These are phyloP conservation scores for Lepidium africanum DNA, from an alignment of 345 rosid genomes.

Conservation along the genomic window DNA sequence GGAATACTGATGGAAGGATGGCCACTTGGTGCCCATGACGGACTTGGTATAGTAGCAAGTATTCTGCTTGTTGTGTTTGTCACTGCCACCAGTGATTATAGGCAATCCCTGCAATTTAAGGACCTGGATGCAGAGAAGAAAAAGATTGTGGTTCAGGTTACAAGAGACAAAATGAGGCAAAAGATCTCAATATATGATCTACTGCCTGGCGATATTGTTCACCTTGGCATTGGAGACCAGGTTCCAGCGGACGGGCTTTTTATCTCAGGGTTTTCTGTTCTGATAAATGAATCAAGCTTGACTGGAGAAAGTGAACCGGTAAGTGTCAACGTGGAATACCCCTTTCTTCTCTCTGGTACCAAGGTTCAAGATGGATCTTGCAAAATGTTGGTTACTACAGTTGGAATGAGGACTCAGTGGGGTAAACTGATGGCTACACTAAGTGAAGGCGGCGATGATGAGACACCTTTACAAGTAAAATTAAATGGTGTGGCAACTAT, in stretches of 20 bases:
- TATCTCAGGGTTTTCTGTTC: constrained; percentile 44
- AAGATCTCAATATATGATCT: constrained; percentile 59
- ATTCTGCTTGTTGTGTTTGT: constrained; percentile 62
- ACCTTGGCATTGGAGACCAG: constrained; percentile 66
- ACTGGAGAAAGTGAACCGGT: constrained; percentile 66
- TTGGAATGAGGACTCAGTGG: constrained; percentile 92
- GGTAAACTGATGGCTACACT: constrained; percentile 83
- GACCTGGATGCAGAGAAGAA: constrained; percentile 63
- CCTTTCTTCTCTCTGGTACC: constrained; percentile 72
- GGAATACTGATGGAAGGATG: constrained; percentile 71
- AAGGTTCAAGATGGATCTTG: constrained; percentile 74
- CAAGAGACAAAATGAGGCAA: constrained; percentile 50
- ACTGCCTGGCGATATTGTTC: constrained; percentile 72
- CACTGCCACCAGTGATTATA: constrained; percentile 68
- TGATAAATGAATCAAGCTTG: constrained; percentile 64
- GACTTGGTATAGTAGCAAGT: constrained; percentile 63
- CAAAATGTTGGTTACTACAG: constrained; percentile 76
- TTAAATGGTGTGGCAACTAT: constrained; percentile 76
- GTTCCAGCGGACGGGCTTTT: constrained; percentile 80
- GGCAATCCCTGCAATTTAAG: constrained; percentile 60
- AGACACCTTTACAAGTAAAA: constrained; percentile 82
- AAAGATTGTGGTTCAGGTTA: constrained; percentile 51
- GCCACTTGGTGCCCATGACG: constrained; percentile 74
- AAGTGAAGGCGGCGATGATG: constrained; percentile 68
- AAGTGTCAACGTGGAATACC: constrained; percentile 33